Conservation (phyloP, 2,329 filamentous ascomycete genomes). For the Teratosphaeria pseudoeucalypti region DNA sequence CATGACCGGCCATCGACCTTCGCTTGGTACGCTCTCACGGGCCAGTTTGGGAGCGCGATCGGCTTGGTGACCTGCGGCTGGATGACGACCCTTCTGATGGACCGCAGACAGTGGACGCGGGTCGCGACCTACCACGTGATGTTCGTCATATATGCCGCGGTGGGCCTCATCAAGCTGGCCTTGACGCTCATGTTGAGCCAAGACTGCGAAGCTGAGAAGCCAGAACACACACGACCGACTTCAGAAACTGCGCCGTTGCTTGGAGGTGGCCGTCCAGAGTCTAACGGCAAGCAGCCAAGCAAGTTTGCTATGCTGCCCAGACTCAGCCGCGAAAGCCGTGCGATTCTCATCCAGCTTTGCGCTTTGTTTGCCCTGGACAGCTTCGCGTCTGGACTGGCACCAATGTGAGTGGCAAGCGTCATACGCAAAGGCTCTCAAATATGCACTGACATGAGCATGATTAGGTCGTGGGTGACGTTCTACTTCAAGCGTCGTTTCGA, state of each 20-base stretch:
- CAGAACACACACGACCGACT: not conserved
- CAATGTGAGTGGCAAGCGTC: slow-evolving; percentile 37
- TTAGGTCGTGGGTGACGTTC: slow-evolving; percentile 38
- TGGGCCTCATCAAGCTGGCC: slow-evolving; percentile 30
- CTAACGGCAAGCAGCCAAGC: not conserved
- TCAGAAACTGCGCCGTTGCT: slow-evolving; percentile 2
- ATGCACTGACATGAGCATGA: not conserved
- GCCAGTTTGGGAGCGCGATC: slow-evolving; percentile 18
- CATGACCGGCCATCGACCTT: slow-evolving; percentile 20
- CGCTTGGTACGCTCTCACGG: slow-evolving; percentile 22
- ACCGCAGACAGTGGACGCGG: slow-evolving; percentile 25
- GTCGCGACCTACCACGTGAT: slow-evolving; percentile 30
- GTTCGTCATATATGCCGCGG: slow-evolving; percentile 34
- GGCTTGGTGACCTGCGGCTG: slow-evolving; percentile 27
- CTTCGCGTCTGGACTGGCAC: slow-evolving; percentile 37
- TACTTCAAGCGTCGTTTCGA: slow-evolving; percentile 45
- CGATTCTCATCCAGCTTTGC: slow-evolving; percentile 46
- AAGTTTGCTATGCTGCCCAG: not conserved
- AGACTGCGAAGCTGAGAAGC: slow-evolving; percentile 25
- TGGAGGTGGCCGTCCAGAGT: not conserved
- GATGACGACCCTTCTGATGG: slow-evolving; percentile 24
- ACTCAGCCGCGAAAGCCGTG: not conserved
- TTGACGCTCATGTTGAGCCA: slow-evolving; percentile 30
- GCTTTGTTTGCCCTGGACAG: slow-evolving; percentile 58
- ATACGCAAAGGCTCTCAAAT: slow-evolving; percentile 46